Evolutionary conservation across 176 grass and related monocot species (phyloP), one percentile per base, ranked within the genome.

Genomic region (Cymbopogon citratus): DNA sequence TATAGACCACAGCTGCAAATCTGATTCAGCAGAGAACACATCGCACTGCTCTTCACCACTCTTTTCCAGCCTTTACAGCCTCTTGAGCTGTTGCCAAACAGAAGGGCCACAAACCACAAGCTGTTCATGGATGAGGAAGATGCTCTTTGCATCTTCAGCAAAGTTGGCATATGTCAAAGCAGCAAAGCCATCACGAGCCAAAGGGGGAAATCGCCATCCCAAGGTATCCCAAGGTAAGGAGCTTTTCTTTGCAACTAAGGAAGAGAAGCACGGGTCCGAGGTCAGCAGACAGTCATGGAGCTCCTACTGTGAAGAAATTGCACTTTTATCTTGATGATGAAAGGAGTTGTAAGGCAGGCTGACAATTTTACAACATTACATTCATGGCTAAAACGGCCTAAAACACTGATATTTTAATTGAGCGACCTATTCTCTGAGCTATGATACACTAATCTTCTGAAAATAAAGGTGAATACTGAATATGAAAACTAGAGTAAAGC

Each of bases 131-230:
- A 83, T 51, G 57, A 19, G 9, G 9, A 66, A 63, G 60, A 46
- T 33, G 57, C 74, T 44, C 67, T 65, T 77, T 82, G 66, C 56
- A 86, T 73, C 83, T 77, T 31, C 73, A 66, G 27, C 66, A 83
- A 86, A 90, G 84, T 38, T 83, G 84, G 80, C 84, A 54, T 75
- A 61, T 83, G 74, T 34, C 49, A 86, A 83, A 90, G 79, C 66
- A 73, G 59, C 66, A 74, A 36, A 79, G 39, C 46, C 74, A 71
- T 86, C 79, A 83, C 79, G 74, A 73, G 80, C 67, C 65, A 60
- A 70, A 79, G 63, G 33, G 13, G 66, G 29, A 82, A 74, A 81
- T 88, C 87, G 76, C 31, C 57, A 76, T 85, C 57, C 26, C n/a
- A n/a, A n/a, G 28, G 15, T 25, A 25, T 71, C 33, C 46, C n/a